Conservation (phyloP, 2,329 filamentous ascomycete species). For the Tothia fuscella region DNA sequence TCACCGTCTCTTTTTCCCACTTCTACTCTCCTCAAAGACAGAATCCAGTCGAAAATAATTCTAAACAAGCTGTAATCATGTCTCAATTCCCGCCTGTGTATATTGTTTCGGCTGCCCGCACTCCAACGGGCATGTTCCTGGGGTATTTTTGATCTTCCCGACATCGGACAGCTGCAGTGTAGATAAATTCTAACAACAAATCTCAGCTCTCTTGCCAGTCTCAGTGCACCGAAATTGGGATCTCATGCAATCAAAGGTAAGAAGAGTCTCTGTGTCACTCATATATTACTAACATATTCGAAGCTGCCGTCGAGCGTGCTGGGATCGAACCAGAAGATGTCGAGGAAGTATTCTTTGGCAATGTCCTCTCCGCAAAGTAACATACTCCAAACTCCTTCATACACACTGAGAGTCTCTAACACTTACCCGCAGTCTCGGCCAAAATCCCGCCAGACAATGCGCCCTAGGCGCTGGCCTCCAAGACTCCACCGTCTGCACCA, state of each 20-base stretch:
- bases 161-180: slow-evolving; percentile 7
- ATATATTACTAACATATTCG: slow-evolving; percentile 14
- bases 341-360: slow-evolving; percentile 95
- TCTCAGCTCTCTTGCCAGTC: slow-evolving; percentile 69
- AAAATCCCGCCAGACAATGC: slow-evolving; percentile 92
- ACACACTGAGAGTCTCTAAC: background rate
- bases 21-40: too few relatives aligned
- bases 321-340: slow-evolving; percentile 81
- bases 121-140: slow-evolving; percentile 86
- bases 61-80: slow-evolving; percentile 43
- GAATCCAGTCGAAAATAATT: too few relatives aligned
- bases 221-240: slow-evolving; percentile 77
- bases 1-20: too few relatives aligned
- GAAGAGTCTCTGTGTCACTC: slow-evolving; percentile 14
- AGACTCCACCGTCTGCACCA: slow-evolving; percentile 71
- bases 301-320: slow-evolving; percentile 71
- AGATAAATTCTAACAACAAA: background rate
- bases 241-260: slow-evolving; percentile 85
- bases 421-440: slow-evolving; percentile 62
- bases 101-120: slow-evolving; percentile 85
- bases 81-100: slow-evolving; percentile 78
- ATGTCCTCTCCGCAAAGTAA: slow-evolving; percentile 94
- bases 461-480: slow-evolving; percentile 78
- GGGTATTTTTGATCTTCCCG: slow-evolving; percentile 45
- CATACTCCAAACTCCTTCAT: slow-evolving; percentile 13